Percentiles rank a stretch among this genome's conserved stretches.
phyloP scores from a whole-genome alignment of 2,329 filamentous ascomycete species.

The Alternaria consortialis region DNA sequence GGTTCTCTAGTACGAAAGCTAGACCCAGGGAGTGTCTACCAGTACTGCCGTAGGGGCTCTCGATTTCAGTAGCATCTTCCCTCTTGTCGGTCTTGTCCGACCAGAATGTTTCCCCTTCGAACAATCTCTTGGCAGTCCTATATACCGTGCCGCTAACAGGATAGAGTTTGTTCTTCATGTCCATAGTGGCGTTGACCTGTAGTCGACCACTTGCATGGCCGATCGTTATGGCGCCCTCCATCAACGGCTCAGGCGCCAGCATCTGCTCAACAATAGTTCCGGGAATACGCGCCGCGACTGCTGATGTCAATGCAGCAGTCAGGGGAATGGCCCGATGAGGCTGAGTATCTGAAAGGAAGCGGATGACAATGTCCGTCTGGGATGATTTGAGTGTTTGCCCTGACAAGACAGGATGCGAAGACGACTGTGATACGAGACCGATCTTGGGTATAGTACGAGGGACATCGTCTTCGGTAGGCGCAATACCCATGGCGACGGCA shows the following conservation, averaged over 20 bases:
- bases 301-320: slow-evolving; percentile 55
- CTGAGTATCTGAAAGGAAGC: slow-evolving; percentile 56
- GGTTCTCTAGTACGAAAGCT: slow-evolving; percentile 28
- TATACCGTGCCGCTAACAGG: slow-evolving; percentile 46
- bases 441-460: slow-evolving; percentile 71
- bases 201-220: slow-evolving; percentile 51
- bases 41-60: slow-evolving; percentile 8
- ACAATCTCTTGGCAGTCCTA: slow-evolving; percentile 50
- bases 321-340: slow-evolving; percentile 56
- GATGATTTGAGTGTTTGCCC: slow-evolving; percentile 47
- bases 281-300: slow-evolving; percentile 50
- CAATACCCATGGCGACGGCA: slow-evolving; percentile 69
- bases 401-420: slow-evolving; percentile 51
- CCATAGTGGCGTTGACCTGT: slow-evolving; percentile 48
- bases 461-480: slow-evolving; percentile 54
- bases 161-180: slow-evolving; percentile 30
- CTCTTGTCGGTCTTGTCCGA: slow-evolving; percentile 14
- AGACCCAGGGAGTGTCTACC: slow-evolving; percentile 33
- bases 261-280: slow-evolving; percentile 49
- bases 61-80: neutral
- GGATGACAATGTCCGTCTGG: slow-evolving; percentile 52
- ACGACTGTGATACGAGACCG: slow-evolving; percentile 60
- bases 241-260: slow-evolving; percentile 36
- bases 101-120: slow-evolving; percentile 47
- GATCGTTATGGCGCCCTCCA: slow-evolving; percentile 47